A percentile compares a stretch with the other conserved stretches of the same genome.
Evolutionary conservation across 345 rosid species (phyloP).

Genomic region (Arabis alpina): DNA sequence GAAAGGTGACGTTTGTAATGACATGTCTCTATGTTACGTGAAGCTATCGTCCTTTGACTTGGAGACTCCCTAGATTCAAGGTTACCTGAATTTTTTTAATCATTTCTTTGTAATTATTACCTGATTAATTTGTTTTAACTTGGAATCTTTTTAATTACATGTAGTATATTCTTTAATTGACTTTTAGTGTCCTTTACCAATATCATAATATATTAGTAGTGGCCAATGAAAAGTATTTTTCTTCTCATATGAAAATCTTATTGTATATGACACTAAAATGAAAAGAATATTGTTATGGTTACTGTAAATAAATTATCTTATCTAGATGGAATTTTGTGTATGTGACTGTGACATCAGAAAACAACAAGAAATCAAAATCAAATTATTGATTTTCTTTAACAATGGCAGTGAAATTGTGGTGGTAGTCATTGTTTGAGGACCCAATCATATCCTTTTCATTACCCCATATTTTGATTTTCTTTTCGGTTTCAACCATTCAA

Average conservation of each 20-base stretch:
- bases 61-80: conserved; percentile 6
- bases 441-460: neutral
- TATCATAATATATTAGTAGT: too few species aligned
- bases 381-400: neutral
- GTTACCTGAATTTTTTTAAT: conserved; percentile 20
- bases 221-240: too few species aligned
- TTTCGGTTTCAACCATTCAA: conserved; percentile 17
- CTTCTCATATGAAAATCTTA: too few species aligned
- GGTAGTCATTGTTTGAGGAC: conserved; percentile 15
- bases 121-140: neutral
- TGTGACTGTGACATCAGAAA: conserved; percentile 19
- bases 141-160: conserved; percentile 17
- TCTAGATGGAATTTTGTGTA: conserved; percentile 13
- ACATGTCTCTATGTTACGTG: conserved; percentile 33
- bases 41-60: conserved; percentile 32
- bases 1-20: conserved; percentile 40
- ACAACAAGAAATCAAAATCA: conserved; percentile 7
- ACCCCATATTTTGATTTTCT: neutral
- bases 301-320: conserved; percentile 19
- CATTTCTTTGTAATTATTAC: neutral
- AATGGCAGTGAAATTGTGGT: neutral
- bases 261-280: too few species aligned
- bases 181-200: neutral
- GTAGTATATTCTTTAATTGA: neutral
- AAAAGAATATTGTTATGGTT: too few species aligned